phyloP scores from a whole-genome alignment of 805 yeast species.

The Cyberlindnera xylosilytica region DNA sequence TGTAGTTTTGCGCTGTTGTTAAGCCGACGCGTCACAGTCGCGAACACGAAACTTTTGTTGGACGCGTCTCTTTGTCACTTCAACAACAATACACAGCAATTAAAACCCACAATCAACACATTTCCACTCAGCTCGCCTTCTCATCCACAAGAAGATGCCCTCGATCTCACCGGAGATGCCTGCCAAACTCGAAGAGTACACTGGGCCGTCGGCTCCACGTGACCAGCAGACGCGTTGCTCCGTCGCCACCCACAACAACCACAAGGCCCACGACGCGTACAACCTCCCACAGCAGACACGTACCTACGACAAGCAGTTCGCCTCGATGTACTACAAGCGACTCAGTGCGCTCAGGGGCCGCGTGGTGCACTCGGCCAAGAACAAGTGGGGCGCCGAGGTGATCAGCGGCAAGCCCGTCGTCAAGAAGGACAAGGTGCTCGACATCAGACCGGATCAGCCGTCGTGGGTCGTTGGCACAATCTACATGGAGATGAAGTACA shows the following conservation, averaged over 20 bases:
- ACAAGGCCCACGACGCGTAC: conserved; percentile 12
- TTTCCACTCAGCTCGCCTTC: too few species aligned
- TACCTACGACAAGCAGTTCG: conserved; percentile 54
- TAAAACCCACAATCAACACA: too few species aligned
- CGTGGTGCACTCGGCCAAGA: conserved; percentile 41
- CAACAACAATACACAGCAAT: too few species aligned
- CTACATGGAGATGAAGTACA: conserved; percentile 77
- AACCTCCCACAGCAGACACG: conserved; percentile 27
- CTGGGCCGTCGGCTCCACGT: not conserved
- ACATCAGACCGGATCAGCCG: conserved; percentile 55
- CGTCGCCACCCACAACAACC: conserved; percentile 6
- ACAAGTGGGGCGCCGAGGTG: conserved; percentile 56
- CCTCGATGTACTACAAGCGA: conserved; percentile 52
- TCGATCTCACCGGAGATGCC: conserved; percentile 9
- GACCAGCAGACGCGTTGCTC: conserved; percentile 1
- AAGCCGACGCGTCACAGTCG: too few species aligned
- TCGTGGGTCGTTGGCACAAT: conserved; percentile 88
- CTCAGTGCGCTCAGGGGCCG: conserved; percentile 45
- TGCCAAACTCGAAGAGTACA: conserved; percentile 9
- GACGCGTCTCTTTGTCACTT: too few species aligned
- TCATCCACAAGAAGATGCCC: conserved; percentile 6
- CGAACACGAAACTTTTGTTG: too few species aligned
- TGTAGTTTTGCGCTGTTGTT: too few species aligned
- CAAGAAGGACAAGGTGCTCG: conserved; percentile 52
- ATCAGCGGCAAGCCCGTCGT: conserved; percentile 36